Evolutionary conservation across 768 basidiomycete genomes (phyloP).

Genomic region (Baorangia bicolor): DNA sequence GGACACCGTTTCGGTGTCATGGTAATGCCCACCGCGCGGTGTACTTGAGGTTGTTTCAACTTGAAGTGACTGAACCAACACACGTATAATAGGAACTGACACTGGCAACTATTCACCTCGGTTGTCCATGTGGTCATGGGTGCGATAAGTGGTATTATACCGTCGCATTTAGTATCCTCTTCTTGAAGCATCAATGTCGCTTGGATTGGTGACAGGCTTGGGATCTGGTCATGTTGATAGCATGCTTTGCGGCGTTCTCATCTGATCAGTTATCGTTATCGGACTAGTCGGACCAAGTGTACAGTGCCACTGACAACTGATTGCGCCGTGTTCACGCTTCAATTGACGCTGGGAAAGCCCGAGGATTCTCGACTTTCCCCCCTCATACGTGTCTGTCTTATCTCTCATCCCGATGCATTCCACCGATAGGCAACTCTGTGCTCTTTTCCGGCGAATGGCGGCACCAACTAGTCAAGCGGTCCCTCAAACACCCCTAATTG

Average conservation of each 20-base stretch:
- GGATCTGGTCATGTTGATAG: not conserved
- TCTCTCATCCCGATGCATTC: not conserved
- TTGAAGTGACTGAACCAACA: not conserved
- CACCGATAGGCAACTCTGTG: constrained; percentile 5
- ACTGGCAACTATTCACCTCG: not conserved
- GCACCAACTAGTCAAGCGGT: not conserved
- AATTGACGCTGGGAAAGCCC: not conserved
- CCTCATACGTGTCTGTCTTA: not conserved
- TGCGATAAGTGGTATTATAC: no score
- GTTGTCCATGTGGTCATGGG: constrained; percentile 1
- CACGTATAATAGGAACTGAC: not conserved
- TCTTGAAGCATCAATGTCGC: not conserved
- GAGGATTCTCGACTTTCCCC: not conserved
- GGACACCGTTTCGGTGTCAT: not conserved
- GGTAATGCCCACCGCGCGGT: not conserved
- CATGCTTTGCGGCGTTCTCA: not conserved
- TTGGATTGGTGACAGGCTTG: not conserved
- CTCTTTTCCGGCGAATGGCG: constrained; percentile 6
- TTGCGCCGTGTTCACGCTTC: no score
- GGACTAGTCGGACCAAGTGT: not conserved
- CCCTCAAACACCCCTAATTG: not conserved
- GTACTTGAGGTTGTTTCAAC: constrained; percentile 11
- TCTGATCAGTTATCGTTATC: not conserved
- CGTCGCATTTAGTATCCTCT: no score
- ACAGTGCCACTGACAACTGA: not conserved